Base-by-base conservation (phyloP, 108 stramenopile genomes). In the Fistulifera pelliculosa region DNA sequence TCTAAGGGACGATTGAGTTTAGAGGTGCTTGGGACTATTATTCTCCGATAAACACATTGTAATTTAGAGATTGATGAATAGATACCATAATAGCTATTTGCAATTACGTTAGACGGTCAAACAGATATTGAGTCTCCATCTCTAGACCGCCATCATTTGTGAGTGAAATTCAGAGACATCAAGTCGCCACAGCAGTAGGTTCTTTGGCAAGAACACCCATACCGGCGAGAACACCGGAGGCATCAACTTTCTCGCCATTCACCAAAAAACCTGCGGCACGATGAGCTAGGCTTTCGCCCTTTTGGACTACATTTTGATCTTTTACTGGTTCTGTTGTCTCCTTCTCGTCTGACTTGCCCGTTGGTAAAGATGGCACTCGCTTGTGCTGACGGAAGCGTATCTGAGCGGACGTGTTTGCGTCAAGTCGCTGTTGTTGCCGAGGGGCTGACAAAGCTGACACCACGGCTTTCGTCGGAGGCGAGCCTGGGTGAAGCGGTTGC, bases 191-290 rank as follows among this genome's bases (percentile, higher is more conserved):
- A 47, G 19, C 21, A 22, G 44, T 18, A 21, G 44, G 44, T 11
- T 47, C 44, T 47, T 47, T 41, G 45, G 66, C 31, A 8, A 77
- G 59, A 19, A 60, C 55, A 2, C 77, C 77, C 77, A 79, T 73
- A 1, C 77, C 77, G 3, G 58, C 66, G 58, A 79, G 50, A 12
- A 79, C 68, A 5, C 69, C 65, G 5, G 77, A 66, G 68, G 73
- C 69, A 47, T 75, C 65, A 0, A 57, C 64, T 40, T 57, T 52
- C 43, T 76, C 65, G 25, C 28, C 59, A 11, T 63, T 65, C 16
- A 52, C 66, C 6, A 70, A 70, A 61, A 69, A 79, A 24, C 78
- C 78, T 21, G 73, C 73, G 50, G 78, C 78, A 27, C 58, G 54
- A 41, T 62, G 64, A 38, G 74, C 64, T 54, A 76, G 16, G 19